Base-by-base conservation (phyloP, 129 eudicot species). In the Centrapalus pauciflorus region DNA sequence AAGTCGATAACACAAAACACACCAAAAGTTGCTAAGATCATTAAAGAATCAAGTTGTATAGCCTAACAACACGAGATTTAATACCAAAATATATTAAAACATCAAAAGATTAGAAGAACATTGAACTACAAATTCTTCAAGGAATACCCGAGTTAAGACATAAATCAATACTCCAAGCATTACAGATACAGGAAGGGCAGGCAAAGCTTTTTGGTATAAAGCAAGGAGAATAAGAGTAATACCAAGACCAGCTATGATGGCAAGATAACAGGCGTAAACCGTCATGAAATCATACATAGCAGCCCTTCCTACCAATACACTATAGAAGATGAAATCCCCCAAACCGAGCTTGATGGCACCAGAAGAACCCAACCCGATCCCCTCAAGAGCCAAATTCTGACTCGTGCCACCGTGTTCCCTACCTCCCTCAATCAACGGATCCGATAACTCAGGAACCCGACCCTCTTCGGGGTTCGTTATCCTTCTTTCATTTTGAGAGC, bases 201-300 rank as follows among this genome's bases (percentile, higher is more conserved):
- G 99, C 87, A 89, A 84, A 37, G 99, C 97, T 78, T 86, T 86
- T 80, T 88, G 95, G 72, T 89, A 94, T 45, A 89, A 64, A 17
- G 97, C 99, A 41, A 94, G 93, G 35, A 94, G 96, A 65, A 79
- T 30, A 62, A 94, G 83, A 16, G 99, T 94, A 35, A 94, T 68
- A 70, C 99, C 99, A 35, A 89, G 97, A 21, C 96, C 99, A 8
- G 99, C 99, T 43, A 94, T 67, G 33, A 94, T 85, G 23, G 95
- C 99, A 67, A 94, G 89, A 74, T 94, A 94, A 77, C 99, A 94
- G 0, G 99, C 99, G 51, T 94, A 94, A 56, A 94, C 99, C 0
- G 99, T 89, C 97, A 89, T 89, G 76, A 80, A 89, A 79, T 94
- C 99, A 64, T 89, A 94, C 99, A 94, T 94, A 17, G 99, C 99